Percentiles rank a stretch among this genome's conserved stretches.
Conservation (phyloP, 768 basidiomycete genomes). For the Suillus paluster region DNA sequence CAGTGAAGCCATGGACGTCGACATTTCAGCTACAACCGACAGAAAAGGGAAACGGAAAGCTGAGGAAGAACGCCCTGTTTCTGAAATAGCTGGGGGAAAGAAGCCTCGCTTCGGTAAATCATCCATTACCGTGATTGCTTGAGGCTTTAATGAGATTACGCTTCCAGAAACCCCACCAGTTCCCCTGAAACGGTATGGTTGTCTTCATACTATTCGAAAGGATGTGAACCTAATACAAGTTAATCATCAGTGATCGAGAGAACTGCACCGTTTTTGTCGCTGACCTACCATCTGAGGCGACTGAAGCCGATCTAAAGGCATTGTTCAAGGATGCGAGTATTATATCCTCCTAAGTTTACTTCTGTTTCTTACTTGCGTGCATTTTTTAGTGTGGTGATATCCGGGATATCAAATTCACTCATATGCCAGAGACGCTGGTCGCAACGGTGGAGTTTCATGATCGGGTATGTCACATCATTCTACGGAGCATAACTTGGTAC, state of each 20-base stretch:
- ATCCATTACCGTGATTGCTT: background rate
- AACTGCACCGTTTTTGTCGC: constrained; percentile 90
- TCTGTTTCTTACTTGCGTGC: constrained; percentile 16
- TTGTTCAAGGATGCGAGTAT: constrained; percentile 86
- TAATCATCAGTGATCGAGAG: constrained; percentile 80
- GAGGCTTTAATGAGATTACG: background rate
- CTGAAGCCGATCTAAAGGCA: constrained; percentile 66
- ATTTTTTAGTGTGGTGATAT: constrained; percentile 77
- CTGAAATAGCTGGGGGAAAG: constrained; percentile 56
- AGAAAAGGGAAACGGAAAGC: constrained; percentile 65
- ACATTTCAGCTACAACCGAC: constrained; percentile 37
- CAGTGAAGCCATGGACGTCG: constrained; percentile 47
- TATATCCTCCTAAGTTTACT: background rate
- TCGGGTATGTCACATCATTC: constrained; percentile 37
- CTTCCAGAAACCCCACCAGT: constrained; percentile 47
- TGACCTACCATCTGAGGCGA: constrained; percentile 58
- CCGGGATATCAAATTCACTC: constrained; percentile 82
- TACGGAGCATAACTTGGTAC: background rate
- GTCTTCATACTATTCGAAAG: background rate
- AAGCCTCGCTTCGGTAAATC: constrained; percentile 64
- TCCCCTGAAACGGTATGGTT: constrained; percentile 61
- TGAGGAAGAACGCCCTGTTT: constrained; percentile 46
- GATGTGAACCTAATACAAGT: background rate
- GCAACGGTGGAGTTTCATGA: constrained; percentile 90
- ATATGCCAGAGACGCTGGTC: constrained; percentile 59